These are phyloP conservation scores for Mycena albidolilacea DNA, from an alignment of 768 basidiomycete species.

Conservation along the genomic window DNA sequence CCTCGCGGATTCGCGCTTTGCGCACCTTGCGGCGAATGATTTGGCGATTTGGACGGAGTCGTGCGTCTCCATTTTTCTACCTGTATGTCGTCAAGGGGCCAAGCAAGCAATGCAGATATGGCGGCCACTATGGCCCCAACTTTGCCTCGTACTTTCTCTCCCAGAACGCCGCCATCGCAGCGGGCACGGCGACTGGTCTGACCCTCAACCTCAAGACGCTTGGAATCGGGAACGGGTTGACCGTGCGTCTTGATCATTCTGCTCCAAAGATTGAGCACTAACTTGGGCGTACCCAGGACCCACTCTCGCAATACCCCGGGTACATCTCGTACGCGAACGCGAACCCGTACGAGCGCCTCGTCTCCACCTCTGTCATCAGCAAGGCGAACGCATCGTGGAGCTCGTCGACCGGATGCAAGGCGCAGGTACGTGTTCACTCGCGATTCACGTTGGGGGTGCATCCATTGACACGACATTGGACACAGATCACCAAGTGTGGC, in stretches of 20 bases:
- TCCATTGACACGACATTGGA: too few species aligned
- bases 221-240: slow-evolving; percentile 75
- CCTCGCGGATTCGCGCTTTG: slow-evolving; percentile 67
- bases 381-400: slow-evolving; percentile 61
- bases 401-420: slow-evolving; percentile 63
- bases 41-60: slow-evolving; percentile 79
- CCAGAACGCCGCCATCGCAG: slow-evolving; percentile 71
- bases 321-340: slow-evolving; percentile 69
- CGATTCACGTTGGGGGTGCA: too few species aligned
- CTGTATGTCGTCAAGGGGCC: not conserved
- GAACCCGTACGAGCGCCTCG: slow-evolving; percentile 72
- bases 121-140: slow-evolving; percentile 79
- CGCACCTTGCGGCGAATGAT: slow-evolving; percentile 59
- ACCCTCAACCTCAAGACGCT: slow-evolving; percentile 71
- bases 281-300: slow-evolving; percentile 49
- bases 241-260: slow-evolving; percentile 49
- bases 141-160: slow-evolving; percentile 76
- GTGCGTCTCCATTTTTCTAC: slow-evolving; percentile 44
- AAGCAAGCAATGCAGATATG: slow-evolving; percentile 59
- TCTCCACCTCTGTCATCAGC: slow-evolving; percentile 57
- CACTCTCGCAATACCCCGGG: slow-evolving; percentile 69
- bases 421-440: slow-evolving; percentile 48
- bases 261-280: too few species aligned
- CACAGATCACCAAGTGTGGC: slow-evolving; percentile 64
- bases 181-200: slow-evolving; percentile 60